A percentile compares a stretch with the other conserved stretches of the same genome.
Evolutionary conservation across 2,329 filamentous ascomycete genomes (phyloP).

Genomic region (Ascochyta viciae-villosae): DNA sequence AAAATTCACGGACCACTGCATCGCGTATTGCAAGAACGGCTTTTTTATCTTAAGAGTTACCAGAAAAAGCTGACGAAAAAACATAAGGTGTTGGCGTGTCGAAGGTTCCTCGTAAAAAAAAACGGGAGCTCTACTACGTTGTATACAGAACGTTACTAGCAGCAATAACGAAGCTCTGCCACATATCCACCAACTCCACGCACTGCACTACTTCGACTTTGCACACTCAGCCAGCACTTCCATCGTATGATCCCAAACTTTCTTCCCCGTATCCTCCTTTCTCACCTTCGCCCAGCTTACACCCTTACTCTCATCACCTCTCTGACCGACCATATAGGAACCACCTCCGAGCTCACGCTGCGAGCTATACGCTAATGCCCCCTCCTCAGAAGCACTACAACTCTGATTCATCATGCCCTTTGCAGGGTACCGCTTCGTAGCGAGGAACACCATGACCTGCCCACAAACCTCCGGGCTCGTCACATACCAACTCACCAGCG

Average conservation of each 20-base stretch:
- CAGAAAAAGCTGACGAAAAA: too few species aligned
- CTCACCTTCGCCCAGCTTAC: slow-evolving; percentile 30
- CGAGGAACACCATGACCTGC: slow-evolving; percentile 40
- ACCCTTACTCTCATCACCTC: slow-evolving; percentile 27
- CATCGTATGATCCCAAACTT: slow-evolving; percentile 44
- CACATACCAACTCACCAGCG: slow-evolving; percentile 32
- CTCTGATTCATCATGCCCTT: slow-evolving; percentile 16
- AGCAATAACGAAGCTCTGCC: too few species aligned
- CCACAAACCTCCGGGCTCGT: slow-evolving; percentile 38
- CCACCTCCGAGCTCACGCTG: slow-evolving; percentile 35
- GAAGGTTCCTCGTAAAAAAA: too few species aligned
- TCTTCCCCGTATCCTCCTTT: slow-evolving; percentile 33
- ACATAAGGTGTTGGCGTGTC: too few species aligned
- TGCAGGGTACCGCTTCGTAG: slow-evolving; percentile 34
- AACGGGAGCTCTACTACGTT: too few species aligned
- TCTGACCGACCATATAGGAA: slow-evolving; percentile 33
- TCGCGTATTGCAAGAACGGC: too few species aligned
- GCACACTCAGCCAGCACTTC: slow-evolving; percentile 33
- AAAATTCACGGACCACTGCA: too few species aligned
- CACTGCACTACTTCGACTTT: background rate
- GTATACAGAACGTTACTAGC: too few species aligned
- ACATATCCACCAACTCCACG: too few species aligned
- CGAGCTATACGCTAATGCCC: slow-evolving; percentile 23
- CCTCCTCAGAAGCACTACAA: background rate
- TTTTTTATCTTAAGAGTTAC: too few species aligned